phyloP scores from a whole-genome alignment of 2,329 filamentous ascomycete species.

The Torrubiella hemipterigena region DNA sequence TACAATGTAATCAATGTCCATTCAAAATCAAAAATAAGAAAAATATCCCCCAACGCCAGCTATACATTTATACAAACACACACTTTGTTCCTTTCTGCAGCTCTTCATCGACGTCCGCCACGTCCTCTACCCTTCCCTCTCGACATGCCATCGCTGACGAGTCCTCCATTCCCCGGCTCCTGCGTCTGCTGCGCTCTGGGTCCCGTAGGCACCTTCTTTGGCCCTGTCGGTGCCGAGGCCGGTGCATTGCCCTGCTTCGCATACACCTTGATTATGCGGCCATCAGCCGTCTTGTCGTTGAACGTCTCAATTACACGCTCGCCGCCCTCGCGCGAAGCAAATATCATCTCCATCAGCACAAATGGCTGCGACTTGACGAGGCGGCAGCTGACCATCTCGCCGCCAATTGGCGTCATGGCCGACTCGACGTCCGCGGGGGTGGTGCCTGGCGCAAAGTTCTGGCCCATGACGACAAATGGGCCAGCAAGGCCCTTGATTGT shows the following conservation, averaged over 20 bases:
- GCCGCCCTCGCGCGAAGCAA: conserved; percentile 59
- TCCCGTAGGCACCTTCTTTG: too few species aligned
- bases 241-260: conserved; percentile 35
- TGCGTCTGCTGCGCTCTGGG: too few species aligned
- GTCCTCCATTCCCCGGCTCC: too few species aligned
- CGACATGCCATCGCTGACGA: conserved; percentile 29
- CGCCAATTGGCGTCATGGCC: conserved; percentile 66
- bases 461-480: conserved; percentile 60
- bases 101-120: too few species aligned
- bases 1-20: too few species aligned
- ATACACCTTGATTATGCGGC: conserved; percentile 61
- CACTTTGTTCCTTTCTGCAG: too few species aligned
- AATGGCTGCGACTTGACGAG: conserved; percentile 57
- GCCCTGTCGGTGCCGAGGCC: conserved; percentile 19
- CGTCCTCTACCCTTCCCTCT: conserved; percentile 14
- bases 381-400: conserved; percentile 53
- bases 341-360: conserved; percentile 67
- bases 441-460: conserved; percentile 74
- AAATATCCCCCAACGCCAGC: too few species aligned
- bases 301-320: conserved; percentile 65
- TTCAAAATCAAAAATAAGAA: too few species aligned
- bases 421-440: conserved; percentile 75
- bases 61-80: too few species aligned
- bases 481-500: conserved; percentile 64
- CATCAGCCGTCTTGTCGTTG: conserved; percentile 74